phyloP scores from a whole-genome alignment of 2,329 filamentous ascomycete species.

The Ustulina deusta region DNA sequence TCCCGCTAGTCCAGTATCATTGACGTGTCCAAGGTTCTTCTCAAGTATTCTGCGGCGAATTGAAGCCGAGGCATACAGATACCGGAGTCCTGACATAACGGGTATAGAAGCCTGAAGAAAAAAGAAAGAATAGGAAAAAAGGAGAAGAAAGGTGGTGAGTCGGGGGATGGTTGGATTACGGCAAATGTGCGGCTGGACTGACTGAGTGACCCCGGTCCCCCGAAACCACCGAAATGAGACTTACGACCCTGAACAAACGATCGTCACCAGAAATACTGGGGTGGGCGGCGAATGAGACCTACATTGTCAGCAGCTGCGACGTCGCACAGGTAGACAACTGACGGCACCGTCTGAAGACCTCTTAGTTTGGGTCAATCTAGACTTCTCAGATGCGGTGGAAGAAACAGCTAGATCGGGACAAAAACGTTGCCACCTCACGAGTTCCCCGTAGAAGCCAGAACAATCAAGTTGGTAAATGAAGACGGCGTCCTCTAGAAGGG shows the following conservation, averaged over 20 bases:
- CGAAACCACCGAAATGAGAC: constrained; percentile 52
- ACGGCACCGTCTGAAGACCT: constrained; percentile 19
- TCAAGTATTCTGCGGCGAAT: neutral
- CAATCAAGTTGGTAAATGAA: neutral
- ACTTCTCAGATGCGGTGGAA: neutral
- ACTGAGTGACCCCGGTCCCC: constrained; percentile 40
- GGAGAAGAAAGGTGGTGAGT: neutral
- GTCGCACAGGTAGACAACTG: constrained; percentile 26
- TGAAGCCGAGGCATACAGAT: neutral
- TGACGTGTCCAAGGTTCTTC: constrained; percentile 21
- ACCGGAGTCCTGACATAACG: neutral
- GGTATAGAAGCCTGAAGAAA: neutral
- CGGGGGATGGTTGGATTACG: constrained; percentile 35
- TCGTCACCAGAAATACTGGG: constrained; percentile 41
- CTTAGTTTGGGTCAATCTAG: neutral
- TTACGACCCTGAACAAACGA: constrained; percentile 46
- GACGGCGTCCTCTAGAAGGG: neutral
- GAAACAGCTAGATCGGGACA: neutral
- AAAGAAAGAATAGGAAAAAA: neutral
- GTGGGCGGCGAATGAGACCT: constrained; percentile 32
- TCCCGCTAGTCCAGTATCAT: constrained; percentile 25
- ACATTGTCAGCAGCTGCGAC: constrained; percentile 41
- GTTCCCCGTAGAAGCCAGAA: neutral
- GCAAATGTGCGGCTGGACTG: constrained; percentile 41
- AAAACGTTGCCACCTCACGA: neutral